These are phyloP conservation scores for Neolecta irregularis DNA, from an alignment of 1,139 yeast species.

Conservation along the genomic window DNA sequence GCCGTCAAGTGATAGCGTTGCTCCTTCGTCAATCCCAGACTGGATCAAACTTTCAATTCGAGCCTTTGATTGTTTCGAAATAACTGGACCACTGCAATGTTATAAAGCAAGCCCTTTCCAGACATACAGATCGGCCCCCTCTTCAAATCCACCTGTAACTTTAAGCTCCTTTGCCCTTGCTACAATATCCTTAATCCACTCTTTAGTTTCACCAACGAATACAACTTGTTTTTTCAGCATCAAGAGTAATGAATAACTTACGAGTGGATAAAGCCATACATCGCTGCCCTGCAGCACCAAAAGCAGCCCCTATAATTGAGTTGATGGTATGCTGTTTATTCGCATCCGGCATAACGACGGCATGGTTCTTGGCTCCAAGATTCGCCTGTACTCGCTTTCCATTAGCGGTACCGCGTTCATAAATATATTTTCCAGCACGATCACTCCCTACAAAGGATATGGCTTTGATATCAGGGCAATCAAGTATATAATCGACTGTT, in stretches of 20 bases:
- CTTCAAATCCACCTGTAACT: conserved; percentile 55
- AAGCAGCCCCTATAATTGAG: conserved; percentile 61
- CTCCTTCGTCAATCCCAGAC: conserved; percentile 41
- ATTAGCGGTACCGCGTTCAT: conserved; percentile 48
- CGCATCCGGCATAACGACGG: conserved; percentile 60
- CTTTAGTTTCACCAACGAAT: conserved; percentile 54
- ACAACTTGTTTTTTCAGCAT: too few species aligned
- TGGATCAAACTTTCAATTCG: conserved; percentile 43
- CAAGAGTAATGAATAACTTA: too few species aligned
- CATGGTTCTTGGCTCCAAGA: conserved; percentile 66
- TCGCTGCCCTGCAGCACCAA: conserved; percentile 77
- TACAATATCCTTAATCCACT: conserved; percentile 49
- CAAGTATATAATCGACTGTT: conserved; percentile 57
- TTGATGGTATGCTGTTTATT: conserved; percentile 49
- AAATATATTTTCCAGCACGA: conserved; percentile 60
- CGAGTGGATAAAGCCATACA: conserved; percentile 69
- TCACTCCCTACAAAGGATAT: conserved; percentile 68
- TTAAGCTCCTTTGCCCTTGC: conserved; percentile 42
- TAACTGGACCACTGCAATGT: conserved; percentile 72
- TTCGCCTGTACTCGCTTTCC: conserved; percentile 71
- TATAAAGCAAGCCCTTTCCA: too few species aligned
- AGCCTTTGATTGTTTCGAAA: conserved; percentile 42
- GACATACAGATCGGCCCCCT: conserved; percentile 42
- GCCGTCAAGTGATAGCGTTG: conserved; percentile 49
- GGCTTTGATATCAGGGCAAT: conserved; percentile 66